Conservation (phyloP, 2,329 filamentous ascomycete genomes). For the Penicillium sp. region DNA sequence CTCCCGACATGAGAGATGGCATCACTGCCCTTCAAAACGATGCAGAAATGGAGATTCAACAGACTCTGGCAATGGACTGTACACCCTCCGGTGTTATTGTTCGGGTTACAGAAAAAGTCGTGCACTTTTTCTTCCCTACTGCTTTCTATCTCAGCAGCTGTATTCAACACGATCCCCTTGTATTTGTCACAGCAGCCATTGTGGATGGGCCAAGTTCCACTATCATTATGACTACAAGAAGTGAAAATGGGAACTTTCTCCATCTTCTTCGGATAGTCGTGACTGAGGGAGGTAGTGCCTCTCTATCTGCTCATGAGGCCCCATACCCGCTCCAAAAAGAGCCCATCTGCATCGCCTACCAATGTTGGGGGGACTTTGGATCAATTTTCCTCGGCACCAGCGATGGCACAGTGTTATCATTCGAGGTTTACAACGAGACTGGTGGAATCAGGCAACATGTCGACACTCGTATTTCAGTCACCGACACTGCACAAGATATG, state of each 20-base stretch:
- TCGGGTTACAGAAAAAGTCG: constrained; percentile 42
- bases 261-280: constrained; percentile 25
- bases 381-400: constrained; percentile 43
- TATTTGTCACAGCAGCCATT: constrained; percentile 28
- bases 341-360: constrained; percentile 36
- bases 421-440: constrained; percentile 23
- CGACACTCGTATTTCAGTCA: constrained; percentile 26
- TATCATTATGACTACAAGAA: constrained; percentile 29
- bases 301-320: constrained; percentile 23
- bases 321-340: constrained; percentile 31
- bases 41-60: constrained; percentile 40
- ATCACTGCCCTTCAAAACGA: constrained; percentile 39
- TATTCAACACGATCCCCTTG: constrained; percentile 23
- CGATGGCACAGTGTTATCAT: constrained; percentile 36
- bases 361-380: constrained; percentile 23
- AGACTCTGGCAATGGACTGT: constrained; percentile 45
- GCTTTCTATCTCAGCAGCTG: constrained; percentile 21
- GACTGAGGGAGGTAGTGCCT: constrained; percentile 13
- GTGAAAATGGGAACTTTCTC: constrained; percentile 26
- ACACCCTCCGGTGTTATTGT: constrained; percentile 36
- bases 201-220: constrained; percentile 30
- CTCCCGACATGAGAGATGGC: constrained; percentile 38
- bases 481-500: constrained; percentile 25
- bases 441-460: constrained; percentile 18
- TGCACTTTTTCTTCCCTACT: constrained; percentile 30